Evolutionary conservation across 1,284 basidiomycete genomes (phyloP).

Genomic region (Cystobasidium pallidum): DNA sequence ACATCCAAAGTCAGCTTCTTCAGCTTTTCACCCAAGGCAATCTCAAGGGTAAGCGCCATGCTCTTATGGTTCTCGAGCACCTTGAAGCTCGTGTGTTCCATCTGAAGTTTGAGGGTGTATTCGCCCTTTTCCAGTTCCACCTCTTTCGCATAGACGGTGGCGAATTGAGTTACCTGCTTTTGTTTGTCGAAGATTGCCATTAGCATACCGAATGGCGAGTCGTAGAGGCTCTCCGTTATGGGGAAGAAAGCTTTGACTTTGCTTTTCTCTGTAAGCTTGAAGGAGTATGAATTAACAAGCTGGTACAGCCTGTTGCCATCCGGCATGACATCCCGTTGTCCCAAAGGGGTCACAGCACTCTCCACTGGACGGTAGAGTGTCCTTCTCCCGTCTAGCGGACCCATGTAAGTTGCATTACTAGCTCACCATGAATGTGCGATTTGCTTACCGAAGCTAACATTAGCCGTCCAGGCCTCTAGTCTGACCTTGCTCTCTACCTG

Average conservation of each 20-base stretch:
- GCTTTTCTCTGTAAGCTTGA: slow-evolving; percentile 53
- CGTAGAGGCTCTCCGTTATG: slow-evolving; percentile 55
- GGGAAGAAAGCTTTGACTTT: slow-evolving; percentile 53
- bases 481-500: slow-evolving; percentile 53
- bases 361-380: slow-evolving; percentile 53
- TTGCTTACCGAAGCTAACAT: slow-evolving; percentile 52
- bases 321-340: slow-evolving; percentile 54
- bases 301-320: slow-evolving; percentile 54
- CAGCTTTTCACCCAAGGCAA: slow-evolving; percentile 54
- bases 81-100: slow-evolving; percentile 52
- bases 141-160: slow-evolving; percentile 56
- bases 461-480: slow-evolving; percentile 54
- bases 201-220: slow-evolving; percentile 54
- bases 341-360: slow-evolving; percentile 52
- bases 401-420: background rate
- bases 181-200: slow-evolving; percentile 52
- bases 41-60: slow-evolving; percentile 53
- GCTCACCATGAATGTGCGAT: background rate
- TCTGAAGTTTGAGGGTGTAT: slow-evolving; percentile 54
- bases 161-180: slow-evolving; percentile 54
- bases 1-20: slow-evolving; percentile 54
- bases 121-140: slow-evolving; percentile 55
- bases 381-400: slow-evolving; percentile 49
- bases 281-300: slow-evolving; percentile 55
- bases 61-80: slow-evolving; percentile 54